Evolutionary conservation across 2,329 filamentous ascomycete species (phyloP).

Genomic region (Neonectria sp.): DNA sequence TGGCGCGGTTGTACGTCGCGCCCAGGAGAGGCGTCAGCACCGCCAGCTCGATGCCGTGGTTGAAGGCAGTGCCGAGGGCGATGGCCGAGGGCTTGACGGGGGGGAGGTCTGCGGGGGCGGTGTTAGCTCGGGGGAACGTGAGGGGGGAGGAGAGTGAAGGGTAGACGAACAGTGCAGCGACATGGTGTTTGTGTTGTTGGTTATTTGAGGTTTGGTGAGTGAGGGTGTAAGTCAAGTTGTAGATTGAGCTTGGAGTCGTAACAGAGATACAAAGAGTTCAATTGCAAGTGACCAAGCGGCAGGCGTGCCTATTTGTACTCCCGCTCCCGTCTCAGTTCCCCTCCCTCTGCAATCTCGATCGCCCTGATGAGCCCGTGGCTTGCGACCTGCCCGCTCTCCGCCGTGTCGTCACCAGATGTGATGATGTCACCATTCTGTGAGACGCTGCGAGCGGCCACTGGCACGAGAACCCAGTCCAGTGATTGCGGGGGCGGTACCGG

Average conservation of each 20-base stretch:
- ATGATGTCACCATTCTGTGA: conserved; percentile 60
- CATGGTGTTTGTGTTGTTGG: conserved; percentile 58
- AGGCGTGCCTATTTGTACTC: conserved; percentile 47
- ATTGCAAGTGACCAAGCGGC: conserved; percentile 13
- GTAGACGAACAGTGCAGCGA: conserved; percentile 71
- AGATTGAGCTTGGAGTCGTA: conserved; percentile 3
- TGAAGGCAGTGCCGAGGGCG: conserved; percentile 95
- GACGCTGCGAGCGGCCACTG: conserved; percentile 12
- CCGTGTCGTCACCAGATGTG: conserved; percentile 54
- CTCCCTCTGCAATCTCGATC: conserved; percentile 43
- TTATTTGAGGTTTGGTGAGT: conserved; percentile 13
- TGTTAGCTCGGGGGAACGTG: conserved; percentile 5
- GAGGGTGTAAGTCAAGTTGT: conserved; percentile 18
- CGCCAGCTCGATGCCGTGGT: conserved; percentile 90
- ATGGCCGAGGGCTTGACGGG: conserved; percentile 98
- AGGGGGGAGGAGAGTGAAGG: conserved; percentile 13
- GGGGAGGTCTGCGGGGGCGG: conserved; percentile 65
- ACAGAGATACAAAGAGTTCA: conserved; percentile 26
- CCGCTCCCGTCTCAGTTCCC: conserved; percentile 1
- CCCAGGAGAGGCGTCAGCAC: conserved; percentile 93
- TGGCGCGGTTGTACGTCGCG: conserved; percentile 93
- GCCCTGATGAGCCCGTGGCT: conserved; percentile 45
- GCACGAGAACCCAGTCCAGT: not conserved
- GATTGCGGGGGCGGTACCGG: conserved; percentile 16
- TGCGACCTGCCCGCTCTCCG: conserved; percentile 31